These are phyloP conservation scores for Comarum palustre DNA, from an alignment of 306 rosid genomes.

Conservation along the genomic window DNA sequence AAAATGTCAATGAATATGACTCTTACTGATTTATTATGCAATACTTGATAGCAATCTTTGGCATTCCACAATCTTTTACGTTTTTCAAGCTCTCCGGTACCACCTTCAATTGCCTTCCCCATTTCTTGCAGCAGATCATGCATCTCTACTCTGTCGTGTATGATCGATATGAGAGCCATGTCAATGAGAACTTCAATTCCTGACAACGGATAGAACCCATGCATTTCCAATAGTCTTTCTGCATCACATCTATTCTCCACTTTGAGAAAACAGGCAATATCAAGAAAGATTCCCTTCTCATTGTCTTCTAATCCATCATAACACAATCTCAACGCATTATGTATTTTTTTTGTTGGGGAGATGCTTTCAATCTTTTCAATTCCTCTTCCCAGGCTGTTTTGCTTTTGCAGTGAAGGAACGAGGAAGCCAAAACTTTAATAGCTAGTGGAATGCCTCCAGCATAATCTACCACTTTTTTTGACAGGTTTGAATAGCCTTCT, in stretches of 20 bases:
- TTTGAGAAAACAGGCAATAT: conserved; percentile 37
- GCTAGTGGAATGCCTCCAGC: conserved; percentile 13
- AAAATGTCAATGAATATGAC: not conserved
- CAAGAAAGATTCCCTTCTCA: conserved; percentile 31
- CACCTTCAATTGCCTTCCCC: conserved; percentile 30
- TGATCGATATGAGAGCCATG: conserved; percentile 31
- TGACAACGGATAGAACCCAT: conserved; percentile 18
- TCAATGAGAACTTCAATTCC: conserved; percentile 37
- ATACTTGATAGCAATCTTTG: conserved; percentile 20
- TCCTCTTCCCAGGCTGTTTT: conserved; percentile 8
- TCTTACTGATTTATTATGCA: conserved; percentile 15
- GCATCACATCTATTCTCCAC: conserved; percentile 28
- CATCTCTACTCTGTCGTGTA: not conserved
- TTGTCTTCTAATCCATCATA: conserved; percentile 13
- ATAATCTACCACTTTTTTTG: not conserved
- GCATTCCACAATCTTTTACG: conserved; percentile 21
- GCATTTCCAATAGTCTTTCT: conserved; percentile 5
- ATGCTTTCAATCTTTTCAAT: not conserved
- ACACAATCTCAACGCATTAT: conserved; percentile 10
- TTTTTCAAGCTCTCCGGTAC: not conserved
- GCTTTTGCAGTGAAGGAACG: not conserved
- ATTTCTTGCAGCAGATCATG: conserved; percentile 39
- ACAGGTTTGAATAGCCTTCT: not conserved
- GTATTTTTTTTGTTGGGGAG: conserved; percentile 3
- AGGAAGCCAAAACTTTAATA: conserved; percentile 10